Evolutionary conservation across 306 rosid species (phyloP).

Genomic region (Hippophae rhamnoides): DNA sequence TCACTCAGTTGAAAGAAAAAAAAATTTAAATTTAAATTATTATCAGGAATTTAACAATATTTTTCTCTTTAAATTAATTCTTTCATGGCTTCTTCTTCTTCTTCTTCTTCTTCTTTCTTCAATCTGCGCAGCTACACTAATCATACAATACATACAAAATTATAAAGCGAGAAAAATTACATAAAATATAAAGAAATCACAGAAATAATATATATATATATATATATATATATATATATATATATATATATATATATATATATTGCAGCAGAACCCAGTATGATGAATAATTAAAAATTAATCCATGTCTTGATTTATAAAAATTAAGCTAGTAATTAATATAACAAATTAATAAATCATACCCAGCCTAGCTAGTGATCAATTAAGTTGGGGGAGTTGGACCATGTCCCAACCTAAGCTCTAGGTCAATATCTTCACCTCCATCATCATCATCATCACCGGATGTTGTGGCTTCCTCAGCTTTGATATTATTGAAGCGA

Average conservation of each 20-base stretch:
- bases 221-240: no score
- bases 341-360: no score
- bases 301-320: no score
- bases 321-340: no score
- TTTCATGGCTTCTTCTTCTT: conserved; percentile 14
- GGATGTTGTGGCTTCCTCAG: conserved; percentile 12
- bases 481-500: conserved; percentile 5
- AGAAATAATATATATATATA: not conserved
- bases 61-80: no score
- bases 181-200: conserved; percentile 10
- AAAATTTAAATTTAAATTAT: not conserved
- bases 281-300: no score
- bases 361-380: no score
- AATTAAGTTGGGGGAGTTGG: conserved; percentile 31
- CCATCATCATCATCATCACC: conserved; percentile 13
- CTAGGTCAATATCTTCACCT: conserved; percentile 66
- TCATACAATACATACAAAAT: not conserved
- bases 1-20: not conserved
- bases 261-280: no score
- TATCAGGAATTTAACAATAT: no score
- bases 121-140: conserved; percentile 20
- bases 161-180: not conserved
- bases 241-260: no score
- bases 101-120: conserved; percentile 7
- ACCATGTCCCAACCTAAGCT: conserved; percentile 77